These are phyloP conservation scores for Lentinula novae-zelandiae DNA, from an alignment of 1,284 basidiomycete genomes.

Conservation along the genomic window DNA sequence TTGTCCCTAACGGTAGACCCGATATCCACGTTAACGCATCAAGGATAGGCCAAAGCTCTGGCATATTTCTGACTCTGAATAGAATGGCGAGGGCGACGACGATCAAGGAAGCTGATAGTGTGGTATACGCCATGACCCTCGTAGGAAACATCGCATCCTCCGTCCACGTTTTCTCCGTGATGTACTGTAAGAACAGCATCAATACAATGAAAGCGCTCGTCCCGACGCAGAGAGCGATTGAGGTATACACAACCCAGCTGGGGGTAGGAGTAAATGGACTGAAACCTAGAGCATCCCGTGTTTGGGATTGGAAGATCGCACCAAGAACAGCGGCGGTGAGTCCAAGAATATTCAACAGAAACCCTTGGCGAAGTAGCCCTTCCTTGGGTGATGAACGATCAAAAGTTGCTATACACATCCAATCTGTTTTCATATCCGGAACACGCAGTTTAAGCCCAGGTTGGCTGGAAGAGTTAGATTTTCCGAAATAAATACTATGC, in stretches of 20 bases:
- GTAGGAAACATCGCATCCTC: slow-evolving; percentile 19
- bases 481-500: slow-evolving; percentile 21
- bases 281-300: slow-evolving; percentile 21
- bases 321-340: slow-evolving; percentile 22
- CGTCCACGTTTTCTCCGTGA: slow-evolving; percentile 20
- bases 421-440: slow-evolving; percentile 17
- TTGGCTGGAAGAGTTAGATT: slow-evolving; percentile 15
- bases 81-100: slow-evolving; percentile 19
- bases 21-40: slow-evolving; percentile 23
- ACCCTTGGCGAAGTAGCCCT: slow-evolving; percentile 21
- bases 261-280: slow-evolving; percentile 17
- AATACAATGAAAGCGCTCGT: slow-evolving; percentile 16
- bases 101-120: slow-evolving; percentile 16
- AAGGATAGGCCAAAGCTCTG: slow-evolving; percentile 22
- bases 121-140: slow-evolving; percentile 20
- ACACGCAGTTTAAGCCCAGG: slow-evolving; percentile 25
- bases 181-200: slow-evolving; percentile 17
- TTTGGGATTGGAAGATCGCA: slow-evolving; percentile 20
- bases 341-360: slow-evolving; percentile 21
- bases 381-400: slow-evolving; percentile 20
- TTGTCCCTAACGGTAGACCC: slow-evolving; percentile 21
- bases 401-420: slow-evolving; percentile 24
- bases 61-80: slow-evolving; percentile 8
- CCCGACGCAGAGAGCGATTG: slow-evolving; percentile 16
- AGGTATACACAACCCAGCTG: slow-evolving; percentile 24